Evolutionary conservation across 192 early-diverging fungal species (phyloP).

Genomic region (Coemansia sp.): DNA sequence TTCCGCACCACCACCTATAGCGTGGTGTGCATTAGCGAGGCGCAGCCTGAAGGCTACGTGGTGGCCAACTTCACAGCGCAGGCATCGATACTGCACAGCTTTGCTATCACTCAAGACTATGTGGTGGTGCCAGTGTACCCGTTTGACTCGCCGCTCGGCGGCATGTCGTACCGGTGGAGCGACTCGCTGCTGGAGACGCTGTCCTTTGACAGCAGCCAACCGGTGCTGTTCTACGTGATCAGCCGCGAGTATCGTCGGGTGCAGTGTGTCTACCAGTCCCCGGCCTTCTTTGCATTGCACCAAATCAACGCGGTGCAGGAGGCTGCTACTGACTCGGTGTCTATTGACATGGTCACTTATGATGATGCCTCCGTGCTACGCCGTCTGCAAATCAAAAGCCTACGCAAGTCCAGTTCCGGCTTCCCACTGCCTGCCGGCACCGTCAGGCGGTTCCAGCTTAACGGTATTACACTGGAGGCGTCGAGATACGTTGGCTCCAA

Average conservation of each 20-base stretch:
- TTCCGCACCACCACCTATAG: slow-evolving; percentile 64
- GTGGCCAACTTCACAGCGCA: slow-evolving; percentile 62
- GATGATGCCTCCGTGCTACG: slow-evolving; percentile 57
- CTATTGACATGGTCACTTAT: slow-evolving; percentile 63
- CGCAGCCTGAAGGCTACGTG: slow-evolving; percentile 59
- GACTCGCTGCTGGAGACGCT: slow-evolving; percentile 70
- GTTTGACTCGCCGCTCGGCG: slow-evolving; percentile 56
- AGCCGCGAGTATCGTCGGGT: slow-evolving; percentile 63
- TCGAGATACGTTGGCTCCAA: slow-evolving; percentile 46
- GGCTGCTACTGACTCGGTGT: slow-evolving; percentile 57
- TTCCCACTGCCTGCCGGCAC: slow-evolving; percentile 52
- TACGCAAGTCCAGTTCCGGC: slow-evolving; percentile 48
- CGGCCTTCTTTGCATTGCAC: slow-evolving; percentile 61
- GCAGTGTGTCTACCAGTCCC: slow-evolving; percentile 64
- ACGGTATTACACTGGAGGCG: slow-evolving; percentile 58
- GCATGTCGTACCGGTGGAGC: slow-evolving; percentile 65
- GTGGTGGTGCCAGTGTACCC: slow-evolving; percentile 69
- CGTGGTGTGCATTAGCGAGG: slow-evolving; percentile 61
- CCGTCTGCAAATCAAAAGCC: slow-evolving; percentile 54
- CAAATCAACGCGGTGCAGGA: slow-evolving; percentile 72
- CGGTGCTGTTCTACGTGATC: slow-evolving; percentile 69
- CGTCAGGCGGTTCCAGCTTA: slow-evolving; percentile 60
- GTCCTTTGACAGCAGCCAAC: slow-evolving; percentile 56
- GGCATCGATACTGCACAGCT: slow-evolving; percentile 70
- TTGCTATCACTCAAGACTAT: slow-evolving; percentile 68